Base-by-base conservation (phyloP, 176 grass and related monocot genomes). In the Oryza officinalis region DNA sequence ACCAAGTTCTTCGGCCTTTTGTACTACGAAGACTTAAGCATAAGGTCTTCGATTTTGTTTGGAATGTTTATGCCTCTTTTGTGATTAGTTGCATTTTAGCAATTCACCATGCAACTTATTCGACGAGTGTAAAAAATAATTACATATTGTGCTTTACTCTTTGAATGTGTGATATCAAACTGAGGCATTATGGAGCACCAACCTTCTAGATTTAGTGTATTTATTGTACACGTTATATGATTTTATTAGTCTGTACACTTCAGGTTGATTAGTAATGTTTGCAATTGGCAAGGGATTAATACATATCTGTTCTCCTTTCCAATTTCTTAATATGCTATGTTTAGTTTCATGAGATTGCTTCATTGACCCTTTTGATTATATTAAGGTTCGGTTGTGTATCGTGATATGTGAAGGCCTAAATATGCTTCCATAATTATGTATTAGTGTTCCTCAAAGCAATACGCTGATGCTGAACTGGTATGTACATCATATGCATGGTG, bases 1-100 rank as follows among this genome's bases (percentile, higher is more conserved):
- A 99, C 67, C 96, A 99, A 88, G 96, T 99, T 92, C 96, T 99
- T 94, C 96, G 96, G 63, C 96, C 96, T 9, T 99, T 99, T 91
- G 93, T 99, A 54, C 96, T 99, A 37, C 83, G 93, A 92, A 96
- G 96, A 70, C 91, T 99, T 67, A 99, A 99, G 91, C 93, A 99
- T 84, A 99, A 99, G 96, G 93, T 99, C 35, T 86, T 71, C 72
- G 27, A 80, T 30, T 82, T 86, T 37, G 40, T 82, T 82, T 13
- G 65, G 38, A 74, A 80, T 87, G 18, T 50, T 81, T 25, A 57
- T 83, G 57, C 80, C 46, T 81, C 20, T 92, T 59, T 79, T 67
- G 22, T 52, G 18, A 52, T 38, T 64, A 71, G 17, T 86, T 32
- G 17, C 25, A 10, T 76, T 80, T 20, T 28, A 78, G 59, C 30